Evolutionary conservation across 257 asterid species (phyloP).

Genomic region (Capsicum rhomboideum): DNA sequence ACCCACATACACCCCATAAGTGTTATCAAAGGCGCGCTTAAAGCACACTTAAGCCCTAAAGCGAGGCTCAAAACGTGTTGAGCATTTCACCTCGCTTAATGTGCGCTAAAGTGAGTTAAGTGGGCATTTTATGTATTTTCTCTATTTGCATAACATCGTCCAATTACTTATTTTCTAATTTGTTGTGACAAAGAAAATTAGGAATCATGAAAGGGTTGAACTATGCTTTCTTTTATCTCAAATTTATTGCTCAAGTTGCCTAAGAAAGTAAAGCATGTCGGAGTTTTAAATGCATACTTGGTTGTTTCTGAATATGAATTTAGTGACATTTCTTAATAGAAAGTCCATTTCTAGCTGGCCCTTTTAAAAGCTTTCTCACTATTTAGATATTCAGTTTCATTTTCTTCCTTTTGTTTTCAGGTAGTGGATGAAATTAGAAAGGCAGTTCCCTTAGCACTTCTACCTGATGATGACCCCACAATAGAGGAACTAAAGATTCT

Average conservation of each 20-base stretch:
- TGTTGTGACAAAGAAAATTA: background rate
- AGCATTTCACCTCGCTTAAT: no score
- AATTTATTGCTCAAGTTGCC: background rate
- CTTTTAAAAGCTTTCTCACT: background rate
- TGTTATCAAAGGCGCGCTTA: no score
- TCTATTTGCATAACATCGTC: background rate
- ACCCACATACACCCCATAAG: no score
- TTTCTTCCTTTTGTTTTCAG: constrained; percentile 24
- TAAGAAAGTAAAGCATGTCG: background rate
- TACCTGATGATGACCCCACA: constrained; percentile 57
- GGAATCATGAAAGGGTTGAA: background rate
- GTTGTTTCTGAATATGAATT: background rate
- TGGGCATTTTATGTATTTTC: no score
- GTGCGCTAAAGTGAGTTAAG: no score
- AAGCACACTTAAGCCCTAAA: no score
- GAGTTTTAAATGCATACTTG: background rate
- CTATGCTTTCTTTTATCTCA: background rate
- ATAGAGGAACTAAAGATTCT: constrained; percentile 56
- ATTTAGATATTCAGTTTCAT: background rate
- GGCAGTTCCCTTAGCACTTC: constrained; percentile 71
- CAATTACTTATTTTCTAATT: background rate
- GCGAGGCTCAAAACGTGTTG: no score
- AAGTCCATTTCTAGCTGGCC: background rate
- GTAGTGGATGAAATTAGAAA: constrained; percentile 76
- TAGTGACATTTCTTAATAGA: background rate